Conservation (phyloP, 2,329 filamentous ascomycete species). For the Fusarium musae region DNA sequence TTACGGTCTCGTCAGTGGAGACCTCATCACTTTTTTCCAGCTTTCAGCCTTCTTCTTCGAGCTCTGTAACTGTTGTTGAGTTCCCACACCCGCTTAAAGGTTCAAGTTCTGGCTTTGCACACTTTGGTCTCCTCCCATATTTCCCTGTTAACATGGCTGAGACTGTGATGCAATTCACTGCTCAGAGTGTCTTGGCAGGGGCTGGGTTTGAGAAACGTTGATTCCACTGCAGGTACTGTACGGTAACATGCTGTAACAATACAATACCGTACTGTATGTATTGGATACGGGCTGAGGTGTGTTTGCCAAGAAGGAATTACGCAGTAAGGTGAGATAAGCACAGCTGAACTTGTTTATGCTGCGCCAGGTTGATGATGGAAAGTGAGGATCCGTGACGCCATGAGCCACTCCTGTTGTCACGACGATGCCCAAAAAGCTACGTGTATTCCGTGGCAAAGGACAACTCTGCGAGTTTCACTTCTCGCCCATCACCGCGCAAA, state of each 20-base stretch:
- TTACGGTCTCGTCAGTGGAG: conserved; percentile 7
- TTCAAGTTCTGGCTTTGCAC: background rate
- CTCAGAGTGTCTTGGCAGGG: conserved; percentile 39
- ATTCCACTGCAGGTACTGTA: conserved; percentile 4
- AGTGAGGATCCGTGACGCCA: conserved; percentile 28
- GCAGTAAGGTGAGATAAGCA: conserved; percentile 10
- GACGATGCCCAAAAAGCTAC: conserved; percentile 13
- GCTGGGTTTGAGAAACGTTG: conserved; percentile 29
- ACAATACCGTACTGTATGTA: background rate
- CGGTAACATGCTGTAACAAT: background rate
- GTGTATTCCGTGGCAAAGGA: conserved; percentile 23
- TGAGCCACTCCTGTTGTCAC: conserved; percentile 24
- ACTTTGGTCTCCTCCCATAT: background rate
- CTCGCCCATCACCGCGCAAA: background rate
- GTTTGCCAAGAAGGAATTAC: conserved; percentile 22
- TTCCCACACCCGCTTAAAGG: background rate
- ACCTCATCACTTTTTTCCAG: conserved; percentile 7
- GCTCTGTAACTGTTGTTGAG: conserved; percentile 5
- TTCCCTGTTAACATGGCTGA: conserved; percentile 23
- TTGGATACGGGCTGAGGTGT: background rate
- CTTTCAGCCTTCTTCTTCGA: background rate
- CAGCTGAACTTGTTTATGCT: conserved; percentile 11
- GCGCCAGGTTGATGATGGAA: conserved; percentile 32
- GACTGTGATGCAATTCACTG: conserved; percentile 34
- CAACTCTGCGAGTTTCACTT: background rate